A percentile compares a stretch with the other conserved stretches of the same genome.
Evolutionary conservation across 495 filamentous ascomycete genomes (phyloP).

Genomic region (Halenospora varia): DNA sequence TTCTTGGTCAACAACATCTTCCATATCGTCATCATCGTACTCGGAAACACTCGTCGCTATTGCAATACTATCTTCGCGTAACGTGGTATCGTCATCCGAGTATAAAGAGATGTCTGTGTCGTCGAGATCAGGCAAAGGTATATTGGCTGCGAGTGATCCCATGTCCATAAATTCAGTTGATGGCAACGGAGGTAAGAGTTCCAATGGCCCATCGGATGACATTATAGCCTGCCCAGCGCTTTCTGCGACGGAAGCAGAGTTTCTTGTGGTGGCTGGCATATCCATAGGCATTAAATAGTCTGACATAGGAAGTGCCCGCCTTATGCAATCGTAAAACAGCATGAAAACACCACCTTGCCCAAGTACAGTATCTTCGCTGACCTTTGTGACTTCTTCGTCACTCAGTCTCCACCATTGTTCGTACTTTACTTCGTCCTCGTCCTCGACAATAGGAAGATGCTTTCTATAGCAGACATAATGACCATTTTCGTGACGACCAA

Average conservation of each 20-base stretch:
- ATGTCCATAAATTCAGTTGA: background rate
- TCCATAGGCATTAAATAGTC: background rate
- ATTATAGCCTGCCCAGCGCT: background rate
- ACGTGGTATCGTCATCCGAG: conserved; percentile 10
- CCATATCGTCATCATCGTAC: conserved; percentile 14
- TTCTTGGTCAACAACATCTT: background rate
- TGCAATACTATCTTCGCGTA: conserved; percentile 15
- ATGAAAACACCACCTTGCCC: conserved; percentile 86
- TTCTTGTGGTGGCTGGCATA: background rate
- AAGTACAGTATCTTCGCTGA: conserved; percentile 69
- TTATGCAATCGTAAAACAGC: conserved; percentile 86
- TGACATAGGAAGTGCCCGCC: conserved; percentile 12
- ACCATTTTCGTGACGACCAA: conserved; percentile 87
- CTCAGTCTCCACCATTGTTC: conserved; percentile 76
- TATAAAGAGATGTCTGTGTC: conserved; percentile 14
- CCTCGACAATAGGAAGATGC: conserved; percentile 38
- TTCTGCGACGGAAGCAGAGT: background rate
- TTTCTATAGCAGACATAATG: conserved; percentile 91
- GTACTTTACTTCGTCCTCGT: conserved; percentile 30
- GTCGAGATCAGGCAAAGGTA: conserved; percentile 22
- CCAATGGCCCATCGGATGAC: background rate
- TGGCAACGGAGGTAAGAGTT: background rate
- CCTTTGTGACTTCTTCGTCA: conserved; percentile 74
- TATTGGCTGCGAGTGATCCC: conserved; percentile 7
- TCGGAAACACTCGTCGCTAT: conserved; percentile 18